Base-by-base conservation (phyloP, 2,329 filamentous ascomycete species). In the Fusarium veterinarium region DNA sequence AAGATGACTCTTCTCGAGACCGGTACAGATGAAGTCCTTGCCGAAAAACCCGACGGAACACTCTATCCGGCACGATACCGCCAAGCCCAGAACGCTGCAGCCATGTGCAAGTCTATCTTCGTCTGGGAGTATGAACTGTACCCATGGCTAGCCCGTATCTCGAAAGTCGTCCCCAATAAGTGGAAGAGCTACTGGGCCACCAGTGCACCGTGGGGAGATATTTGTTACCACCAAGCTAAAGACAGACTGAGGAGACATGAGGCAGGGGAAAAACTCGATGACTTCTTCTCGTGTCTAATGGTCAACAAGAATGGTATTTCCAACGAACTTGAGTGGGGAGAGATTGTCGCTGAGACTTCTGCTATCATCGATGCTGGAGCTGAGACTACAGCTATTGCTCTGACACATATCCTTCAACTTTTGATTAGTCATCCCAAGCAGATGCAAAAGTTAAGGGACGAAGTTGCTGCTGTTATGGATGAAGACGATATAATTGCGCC, bases 281-380 rank as follows among this genome's bases (percentile, higher is more conserved):
- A 91, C 73, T 90, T 91, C 78, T 90, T 91, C 81, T 81, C 85
- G 40, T 82, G 83, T 1, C 76, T 90, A 10, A 88, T 90, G 86
- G 84, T 84, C 10, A 80, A 84, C 56, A 84, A 81, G 61, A 80
- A 83, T 6, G 84, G 79, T 17, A 71, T 78, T 5, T 77, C 82
- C 0, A 64, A 60, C 28, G 46, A 66, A 5, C 83, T 90, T 4
- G 86, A 89, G 67, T 88, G 83, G 83, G 88, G 88, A 30, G 88
- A 91, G 76, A 86, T 90, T 16, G 83, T 88, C 0, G 86, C 88
- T 7, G 88, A 91, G 74, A 81, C 87, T 28, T 82, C 78, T 58
- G 87, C 85, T 75, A 89, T 89, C 81, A 84, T 84, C 67, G 83
- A 82, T 71, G 88, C 87, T 2, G 87, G 87, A n/a, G 83, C 81